Evolutionary conservation across 306 rosid species (phyloP).

Genomic region (Quillaja saponaria): DNA sequence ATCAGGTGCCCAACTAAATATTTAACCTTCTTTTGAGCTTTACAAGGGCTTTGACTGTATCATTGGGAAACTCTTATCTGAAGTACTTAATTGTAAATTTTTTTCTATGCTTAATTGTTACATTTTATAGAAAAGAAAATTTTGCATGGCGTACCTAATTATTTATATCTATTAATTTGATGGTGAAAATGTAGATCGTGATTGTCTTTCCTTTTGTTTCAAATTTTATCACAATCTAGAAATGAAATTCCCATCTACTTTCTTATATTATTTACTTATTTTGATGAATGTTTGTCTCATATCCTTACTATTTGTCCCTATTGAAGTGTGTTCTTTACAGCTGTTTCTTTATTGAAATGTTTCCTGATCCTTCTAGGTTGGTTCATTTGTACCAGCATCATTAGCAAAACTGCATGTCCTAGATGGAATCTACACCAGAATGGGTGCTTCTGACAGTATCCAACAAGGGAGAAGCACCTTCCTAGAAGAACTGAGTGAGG

Average conservation of each 20-base stretch:
- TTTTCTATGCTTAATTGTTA: too few species aligned
- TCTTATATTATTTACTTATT: not conserved
- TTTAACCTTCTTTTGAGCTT: too few species aligned
- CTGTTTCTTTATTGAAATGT: conserved; percentile 35
- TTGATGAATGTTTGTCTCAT: conserved; percentile 27
- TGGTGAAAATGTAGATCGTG: not conserved
- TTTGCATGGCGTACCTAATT: too few species aligned
- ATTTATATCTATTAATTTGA: not conserved
- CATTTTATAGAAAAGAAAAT: too few species aligned
- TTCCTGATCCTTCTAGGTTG: conserved; percentile 66
- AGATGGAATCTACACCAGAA: conserved; percentile 83
- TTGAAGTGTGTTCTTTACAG: conserved; percentile 10
- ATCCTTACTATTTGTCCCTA: conserved; percentile 21
- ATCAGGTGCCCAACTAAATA: conserved; percentile 10
- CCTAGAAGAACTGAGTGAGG: conserved; percentile 84
- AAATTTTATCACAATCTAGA: not conserved
- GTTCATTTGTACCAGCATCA: conserved; percentile 93
- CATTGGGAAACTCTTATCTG: too few species aligned
- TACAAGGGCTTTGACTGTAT: not conserved
- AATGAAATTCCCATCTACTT: not conserved
- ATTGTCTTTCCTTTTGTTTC: not conserved
- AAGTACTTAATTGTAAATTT: too few species aligned
- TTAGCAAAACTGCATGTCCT: conserved; percentile 78
- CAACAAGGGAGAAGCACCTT: conserved; percentile 96
- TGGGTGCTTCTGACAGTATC: conserved; percentile 97